Evolutionary conservation across 2,329 filamentous ascomycete genomes (phyloP).

Genomic region (Colletotrichum somersetense): DNA sequence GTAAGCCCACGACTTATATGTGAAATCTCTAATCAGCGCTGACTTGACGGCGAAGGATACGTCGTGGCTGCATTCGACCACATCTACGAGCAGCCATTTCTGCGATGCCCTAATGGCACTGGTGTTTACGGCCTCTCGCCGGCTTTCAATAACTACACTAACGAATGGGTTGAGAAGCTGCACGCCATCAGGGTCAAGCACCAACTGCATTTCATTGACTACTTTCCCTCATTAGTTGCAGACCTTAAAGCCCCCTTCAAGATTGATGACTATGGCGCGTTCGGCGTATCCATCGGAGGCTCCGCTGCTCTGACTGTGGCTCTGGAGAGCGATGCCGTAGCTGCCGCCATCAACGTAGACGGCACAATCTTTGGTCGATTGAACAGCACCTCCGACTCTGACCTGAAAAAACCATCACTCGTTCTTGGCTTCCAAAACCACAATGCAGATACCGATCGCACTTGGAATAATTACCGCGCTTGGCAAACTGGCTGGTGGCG

Average conservation of each 20-base stretch:
- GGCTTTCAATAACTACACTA: conserved; percentile 24
- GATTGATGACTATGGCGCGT: conserved; percentile 40
- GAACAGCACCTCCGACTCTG: conserved; percentile 39
- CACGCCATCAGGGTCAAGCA: conserved; percentile 43
- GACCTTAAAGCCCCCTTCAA: conserved; percentile 41
- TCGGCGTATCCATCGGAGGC: conserved; percentile 46
- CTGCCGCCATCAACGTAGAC: conserved; percentile 45
- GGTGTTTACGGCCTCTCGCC: conserved; percentile 43
- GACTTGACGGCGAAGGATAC: conserved; percentile 45
- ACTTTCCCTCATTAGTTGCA: conserved; percentile 38
- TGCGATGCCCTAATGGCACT: conserved; percentile 48
- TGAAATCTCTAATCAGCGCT: neutral
- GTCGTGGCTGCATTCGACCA: conserved; percentile 47
- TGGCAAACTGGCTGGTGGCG: conserved; percentile 41
- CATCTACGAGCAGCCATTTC: conserved; percentile 47
- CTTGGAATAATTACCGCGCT: conserved; percentile 32
- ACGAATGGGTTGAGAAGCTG: conserved; percentile 24
- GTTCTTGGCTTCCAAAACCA: conserved; percentile 44
- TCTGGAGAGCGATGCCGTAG: conserved; percentile 32
- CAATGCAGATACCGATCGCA: conserved; percentile 25
- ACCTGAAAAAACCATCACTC: conserved; percentile 44
- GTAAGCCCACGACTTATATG: neutral
- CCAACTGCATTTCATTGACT: conserved; percentile 43
- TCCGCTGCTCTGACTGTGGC: conserved; percentile 43
- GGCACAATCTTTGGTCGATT: conserved; percentile 37